Evolutionary conservation across 192 early-diverging fungal species (phyloP).

Genomic region (Mortierella antarctica): DNA sequence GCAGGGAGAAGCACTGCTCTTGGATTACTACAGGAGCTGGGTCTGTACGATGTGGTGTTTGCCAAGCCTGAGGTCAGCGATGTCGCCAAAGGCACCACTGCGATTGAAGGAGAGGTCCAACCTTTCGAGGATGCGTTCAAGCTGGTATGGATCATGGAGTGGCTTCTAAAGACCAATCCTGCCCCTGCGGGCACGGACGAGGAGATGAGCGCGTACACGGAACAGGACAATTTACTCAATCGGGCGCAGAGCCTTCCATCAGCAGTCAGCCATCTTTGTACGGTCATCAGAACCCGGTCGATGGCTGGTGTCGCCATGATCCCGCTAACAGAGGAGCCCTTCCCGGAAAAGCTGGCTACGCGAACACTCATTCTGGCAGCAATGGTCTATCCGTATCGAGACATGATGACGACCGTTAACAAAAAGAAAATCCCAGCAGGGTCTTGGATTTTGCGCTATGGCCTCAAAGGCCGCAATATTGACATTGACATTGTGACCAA

Average conservation of each 20-base stretch:
- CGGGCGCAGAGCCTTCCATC: too few species aligned
- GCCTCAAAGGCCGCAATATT: slow-evolving; percentile 59
- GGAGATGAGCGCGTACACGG: slow-evolving; percentile 26
- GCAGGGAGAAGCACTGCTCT: slow-evolving; percentile 42
- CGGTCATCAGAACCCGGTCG: too few species aligned
- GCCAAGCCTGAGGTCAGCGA: slow-evolving; percentile 37
- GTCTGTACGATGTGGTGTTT: slow-evolving; percentile 58
- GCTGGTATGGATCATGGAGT: slow-evolving; percentile 54
- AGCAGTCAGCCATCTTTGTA: too few species aligned
- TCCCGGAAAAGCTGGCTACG: slow-evolving; percentile 19
- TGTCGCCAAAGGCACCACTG: slow-evolving; percentile 30
- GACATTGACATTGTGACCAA: slow-evolving; percentile 39
- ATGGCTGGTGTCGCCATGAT: neutral
- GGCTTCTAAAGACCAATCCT: slow-evolving; percentile 46
- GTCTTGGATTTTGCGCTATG: slow-evolving; percentile 60
- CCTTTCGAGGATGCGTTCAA: slow-evolving; percentile 46
- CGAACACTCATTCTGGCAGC: slow-evolving; percentile 62
- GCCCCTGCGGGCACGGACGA: neutral
- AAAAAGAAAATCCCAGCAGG: slow-evolving; percentile 54
- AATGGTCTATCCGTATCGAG: slow-evolving; percentile 64
- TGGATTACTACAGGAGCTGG: slow-evolving; percentile 44
- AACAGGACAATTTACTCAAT: slow-evolving; percentile 25
- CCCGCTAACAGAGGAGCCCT: slow-evolving; percentile 8
- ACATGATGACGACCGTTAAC: slow-evolving; percentile 49
- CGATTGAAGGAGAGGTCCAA: slow-evolving; percentile 22